Conservation (phyloP, 2,329 filamentous ascomycete genomes). For the Pseudogymnoascus sp. region DNA sequence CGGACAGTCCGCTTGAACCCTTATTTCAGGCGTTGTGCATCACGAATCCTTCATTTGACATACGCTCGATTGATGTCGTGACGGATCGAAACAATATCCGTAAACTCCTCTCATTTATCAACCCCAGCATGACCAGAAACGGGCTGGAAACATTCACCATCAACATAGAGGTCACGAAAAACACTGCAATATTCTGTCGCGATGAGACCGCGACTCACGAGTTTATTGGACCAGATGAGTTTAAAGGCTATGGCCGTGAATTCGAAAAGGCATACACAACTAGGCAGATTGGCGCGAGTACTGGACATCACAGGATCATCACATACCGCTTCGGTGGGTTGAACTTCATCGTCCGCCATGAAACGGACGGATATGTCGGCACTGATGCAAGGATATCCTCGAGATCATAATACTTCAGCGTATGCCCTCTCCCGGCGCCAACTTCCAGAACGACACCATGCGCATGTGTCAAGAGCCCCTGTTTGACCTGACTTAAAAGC, state of each 20-base stretch:
- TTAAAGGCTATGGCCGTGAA: conserved; percentile 37
- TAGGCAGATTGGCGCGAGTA: conserved; percentile 30
- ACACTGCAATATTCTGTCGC: conserved; percentile 35
- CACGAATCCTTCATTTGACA: conserved; percentile 28
- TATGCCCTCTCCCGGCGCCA: too few relatives aligned
- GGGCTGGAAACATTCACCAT: conserved; percentile 35
- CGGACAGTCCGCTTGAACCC: conserved; percentile 38
- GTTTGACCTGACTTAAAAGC: too few relatives aligned
- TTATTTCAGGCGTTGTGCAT: conserved; percentile 38
- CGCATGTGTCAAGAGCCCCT: too few relatives aligned
- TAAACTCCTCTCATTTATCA: conserved; percentile 40
- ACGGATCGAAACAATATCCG: conserved; percentile 42
- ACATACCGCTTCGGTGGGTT: conserved; percentile 37
- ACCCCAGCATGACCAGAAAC: conserved; percentile 22
- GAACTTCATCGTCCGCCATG: conserved; percentile 36
- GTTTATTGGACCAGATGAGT: conserved; percentile 30
- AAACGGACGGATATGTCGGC: conserved; percentile 39
- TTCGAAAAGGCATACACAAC: conserved; percentile 40
- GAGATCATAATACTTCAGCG: too few relatives aligned
- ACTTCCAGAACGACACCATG: too few relatives aligned
- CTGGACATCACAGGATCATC: conserved; percentile 40
- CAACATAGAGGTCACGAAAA: conserved; percentile 31
- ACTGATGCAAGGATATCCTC: too few relatives aligned
- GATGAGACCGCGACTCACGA: conserved; percentile 26
- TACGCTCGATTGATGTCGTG: conserved; percentile 31